Conservation (phyloP, 306 rosid species). For the Castanea sativa region DNA sequence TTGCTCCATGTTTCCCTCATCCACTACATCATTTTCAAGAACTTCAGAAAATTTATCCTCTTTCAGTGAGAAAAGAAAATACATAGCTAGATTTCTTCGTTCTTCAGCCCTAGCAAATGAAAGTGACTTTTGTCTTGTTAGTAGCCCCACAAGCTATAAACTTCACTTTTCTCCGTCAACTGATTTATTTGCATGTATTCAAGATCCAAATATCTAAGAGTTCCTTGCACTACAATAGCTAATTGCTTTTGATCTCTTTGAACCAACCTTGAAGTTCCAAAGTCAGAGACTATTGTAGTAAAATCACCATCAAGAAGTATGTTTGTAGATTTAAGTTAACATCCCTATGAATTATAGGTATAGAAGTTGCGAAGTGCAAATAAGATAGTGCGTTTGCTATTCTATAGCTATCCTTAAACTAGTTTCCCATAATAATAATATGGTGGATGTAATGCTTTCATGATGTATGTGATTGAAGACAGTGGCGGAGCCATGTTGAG, state of each 20-base stretch:
- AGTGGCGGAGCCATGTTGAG: too few species aligned
- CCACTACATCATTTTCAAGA: not conserved
- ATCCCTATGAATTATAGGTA: constrained; percentile 27
- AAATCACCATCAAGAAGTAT: constrained; percentile 14
- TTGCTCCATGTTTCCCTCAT: constrained; percentile 6
- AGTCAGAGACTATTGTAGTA: constrained; percentile 33
- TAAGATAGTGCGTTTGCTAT: constrained; percentile 10
- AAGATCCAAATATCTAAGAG: too few species aligned
- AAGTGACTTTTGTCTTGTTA: constrained; percentile 27
- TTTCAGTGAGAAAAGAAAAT: constrained; percentile 20
- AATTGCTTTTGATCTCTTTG: constrained; percentile 15
- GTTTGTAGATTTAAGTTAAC: constrained; percentile 20
- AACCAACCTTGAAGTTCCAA: constrained; percentile 33
- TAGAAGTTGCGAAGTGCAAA: constrained; percentile 19
- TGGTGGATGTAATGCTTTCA: constrained; percentile 8
- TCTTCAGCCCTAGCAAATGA: constrained; percentile 21
- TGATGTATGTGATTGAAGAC: constrained; percentile 7
- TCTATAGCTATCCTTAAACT: constrained; percentile 20
- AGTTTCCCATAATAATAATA: constrained; percentile 7
- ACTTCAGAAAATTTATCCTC: constrained; percentile 11
- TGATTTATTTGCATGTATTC: too few species aligned
- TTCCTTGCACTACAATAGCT: too few species aligned
- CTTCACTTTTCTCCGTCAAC: too few species aligned
- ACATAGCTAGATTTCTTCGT: constrained; percentile 19
- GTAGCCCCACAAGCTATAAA: constrained; percentile 13